Conservation (phyloP, 2,329 filamentous ascomycete genomes). For the Cadophora malorum region DNA sequence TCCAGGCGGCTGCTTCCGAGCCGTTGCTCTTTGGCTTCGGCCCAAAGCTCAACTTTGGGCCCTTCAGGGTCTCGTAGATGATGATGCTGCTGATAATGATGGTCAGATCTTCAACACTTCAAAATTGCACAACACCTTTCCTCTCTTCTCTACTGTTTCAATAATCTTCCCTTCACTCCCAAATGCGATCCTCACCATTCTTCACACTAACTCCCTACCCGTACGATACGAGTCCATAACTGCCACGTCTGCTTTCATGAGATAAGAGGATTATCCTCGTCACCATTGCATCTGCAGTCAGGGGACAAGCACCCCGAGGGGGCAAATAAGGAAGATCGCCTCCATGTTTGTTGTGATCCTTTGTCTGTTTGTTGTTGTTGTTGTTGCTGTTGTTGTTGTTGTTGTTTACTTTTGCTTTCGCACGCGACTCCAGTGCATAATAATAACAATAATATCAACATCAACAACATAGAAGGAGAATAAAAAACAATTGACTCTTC, state of each 20-base stretch:
- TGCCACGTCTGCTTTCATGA: not conserved
- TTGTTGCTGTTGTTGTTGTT: not conserved
- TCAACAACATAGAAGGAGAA: constrained; percentile 17
- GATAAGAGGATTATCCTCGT: not conserved
- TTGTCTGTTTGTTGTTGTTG: no score
- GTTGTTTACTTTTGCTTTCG: not conserved
- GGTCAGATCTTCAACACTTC: not conserved
- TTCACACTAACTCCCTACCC: not conserved
- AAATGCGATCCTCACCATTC: no score
- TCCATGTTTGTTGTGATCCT: not conserved
- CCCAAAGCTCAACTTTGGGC: not conserved
- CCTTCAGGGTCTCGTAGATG: not conserved
- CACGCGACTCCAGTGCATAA: not conserved
- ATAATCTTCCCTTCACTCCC: no score
- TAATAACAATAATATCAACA: constrained; percentile 4
- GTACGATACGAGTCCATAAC: not conserved
- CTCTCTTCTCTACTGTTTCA: no score
- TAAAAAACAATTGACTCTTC: not conserved
- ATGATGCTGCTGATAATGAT: no score
- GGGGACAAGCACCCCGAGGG: not conserved
- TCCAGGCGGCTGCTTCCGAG: not conserved
- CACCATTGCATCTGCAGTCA: not conserved
- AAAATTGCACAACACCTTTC: no score
- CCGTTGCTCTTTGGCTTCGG: no score
- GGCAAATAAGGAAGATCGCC: constrained; percentile 3